phyloP scores from a whole-genome alignment of 495 filamentous ascomycete genomes.

The Amphirosellinia nigrospora region DNA sequence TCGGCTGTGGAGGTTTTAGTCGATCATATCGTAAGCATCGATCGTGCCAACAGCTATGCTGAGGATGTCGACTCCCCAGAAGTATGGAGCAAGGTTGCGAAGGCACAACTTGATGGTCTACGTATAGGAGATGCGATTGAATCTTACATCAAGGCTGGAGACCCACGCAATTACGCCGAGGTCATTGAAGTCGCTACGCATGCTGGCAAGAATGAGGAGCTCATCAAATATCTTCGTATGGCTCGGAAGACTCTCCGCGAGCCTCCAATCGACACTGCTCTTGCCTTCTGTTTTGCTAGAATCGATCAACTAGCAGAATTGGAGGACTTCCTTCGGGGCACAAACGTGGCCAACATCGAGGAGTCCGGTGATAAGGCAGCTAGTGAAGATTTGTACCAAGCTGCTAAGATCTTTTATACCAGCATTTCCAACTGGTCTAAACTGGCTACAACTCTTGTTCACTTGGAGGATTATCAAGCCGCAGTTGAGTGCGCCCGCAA shows the following conservation, averaged over 20 bases:
- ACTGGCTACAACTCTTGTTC: constrained; percentile 94
- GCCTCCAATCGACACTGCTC: constrained; percentile 88
- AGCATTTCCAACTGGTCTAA: constrained; percentile 99
- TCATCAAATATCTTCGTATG: constrained; percentile 97
- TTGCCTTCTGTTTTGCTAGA: constrained; percentile 92
- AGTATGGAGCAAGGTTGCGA: constrained; percentile 99
- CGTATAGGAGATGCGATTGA: constrained; percentile 92
- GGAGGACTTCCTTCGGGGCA: constrained; percentile 92
- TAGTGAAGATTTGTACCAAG: constrained; percentile 90
- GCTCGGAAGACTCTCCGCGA: constrained; percentile 95
- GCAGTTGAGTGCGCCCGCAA: constrained; percentile 98
- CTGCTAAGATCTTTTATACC: constrained; percentile 97
- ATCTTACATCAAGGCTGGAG: constrained; percentile 93
- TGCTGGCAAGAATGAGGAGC: constrained; percentile 96
- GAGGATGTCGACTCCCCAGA: constrained; percentile 94
- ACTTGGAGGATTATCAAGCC: constrained; percentile 95
- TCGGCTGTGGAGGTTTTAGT: constrained; percentile 91
- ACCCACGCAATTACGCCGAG: constrained; percentile 91
- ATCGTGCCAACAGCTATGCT: constrained; percentile 94
- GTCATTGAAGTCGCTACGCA: constrained; percentile 96
- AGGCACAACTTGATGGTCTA: constrained; percentile 96
- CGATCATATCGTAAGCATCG: constrained; percentile 97
- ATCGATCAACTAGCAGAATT: constrained; percentile 90
- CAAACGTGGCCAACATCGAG: constrained; percentile 94
- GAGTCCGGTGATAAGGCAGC: constrained; percentile 98